Percentiles rank a stretch among this genome's conserved stretches.
phyloP scores from a whole-genome alignment of 148 eudicot species.

The Nyssa sinensis region DNA sequence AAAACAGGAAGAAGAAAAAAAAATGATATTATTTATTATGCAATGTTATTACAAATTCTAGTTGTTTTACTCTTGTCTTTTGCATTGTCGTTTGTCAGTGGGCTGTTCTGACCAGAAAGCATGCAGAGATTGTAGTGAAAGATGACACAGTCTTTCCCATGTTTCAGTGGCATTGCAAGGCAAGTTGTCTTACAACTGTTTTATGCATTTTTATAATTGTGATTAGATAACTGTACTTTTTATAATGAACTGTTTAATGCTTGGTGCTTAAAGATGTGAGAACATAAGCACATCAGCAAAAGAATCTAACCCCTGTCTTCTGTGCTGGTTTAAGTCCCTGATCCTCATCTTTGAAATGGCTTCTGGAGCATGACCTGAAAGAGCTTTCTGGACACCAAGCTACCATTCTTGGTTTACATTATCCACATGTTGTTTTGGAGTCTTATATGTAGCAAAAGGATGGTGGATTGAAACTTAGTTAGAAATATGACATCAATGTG shows the following conservation, averaged over 20 bases:
- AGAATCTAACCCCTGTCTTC: background rate
- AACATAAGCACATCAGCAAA: background rate
- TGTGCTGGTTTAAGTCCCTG: background rate
- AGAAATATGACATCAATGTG: background rate
- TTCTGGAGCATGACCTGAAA: too few relatives aligned
- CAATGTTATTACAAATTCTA: background rate
- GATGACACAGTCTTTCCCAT: conserved; percentile 67
- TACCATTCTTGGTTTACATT: too few relatives aligned
- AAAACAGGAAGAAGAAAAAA: background rate
- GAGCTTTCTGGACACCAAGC: background rate
- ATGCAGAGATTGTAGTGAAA: conserved; percentile 68
- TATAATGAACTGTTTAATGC: too few relatives aligned
- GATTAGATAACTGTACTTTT: background rate
- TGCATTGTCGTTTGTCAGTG: conserved; percentile 56
- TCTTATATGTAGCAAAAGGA: too few relatives aligned
- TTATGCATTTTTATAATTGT: background rate
- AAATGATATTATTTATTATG: background rate
- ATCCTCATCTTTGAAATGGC: background rate
- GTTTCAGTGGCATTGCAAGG: conserved; percentile 87
- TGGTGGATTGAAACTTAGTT: background rate
- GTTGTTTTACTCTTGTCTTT: conserved; percentile 15
- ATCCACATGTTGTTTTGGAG: too few relatives aligned
- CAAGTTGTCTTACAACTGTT: conserved; percentile 22
- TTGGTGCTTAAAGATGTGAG: background rate
- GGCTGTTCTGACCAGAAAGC: conserved; percentile 83